phyloP scores from a whole-genome alignment of 768 basidiomycete genomes.

The Asterophora lycoperdoides region DNA sequence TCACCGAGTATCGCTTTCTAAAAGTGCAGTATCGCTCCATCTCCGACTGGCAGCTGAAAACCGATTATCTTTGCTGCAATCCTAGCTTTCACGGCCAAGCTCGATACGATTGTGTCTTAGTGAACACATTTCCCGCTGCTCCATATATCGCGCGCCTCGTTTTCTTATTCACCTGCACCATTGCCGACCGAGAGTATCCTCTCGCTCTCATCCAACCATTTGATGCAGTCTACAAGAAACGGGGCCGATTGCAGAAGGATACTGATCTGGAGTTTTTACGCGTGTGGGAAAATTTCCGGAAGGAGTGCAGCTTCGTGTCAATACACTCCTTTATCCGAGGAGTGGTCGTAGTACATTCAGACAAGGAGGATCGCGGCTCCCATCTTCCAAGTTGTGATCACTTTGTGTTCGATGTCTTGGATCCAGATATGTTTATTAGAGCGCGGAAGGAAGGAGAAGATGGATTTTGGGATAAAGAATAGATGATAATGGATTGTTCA shows the following conservation, averaged over 20 bases:
- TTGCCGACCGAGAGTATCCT: too few relatives aligned
- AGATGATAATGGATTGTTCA: too few relatives aligned
- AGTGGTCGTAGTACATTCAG: conserved; percentile 7
- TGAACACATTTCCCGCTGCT: background rate
- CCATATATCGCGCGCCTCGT: conserved; percentile 7
- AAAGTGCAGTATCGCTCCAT: conserved; percentile 24
- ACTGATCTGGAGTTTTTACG: conserved; percentile 8
- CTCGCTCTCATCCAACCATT: too few relatives aligned
- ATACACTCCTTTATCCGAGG: conserved; percentile 6
- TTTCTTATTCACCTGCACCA: too few relatives aligned
- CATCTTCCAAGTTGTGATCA: background rate
- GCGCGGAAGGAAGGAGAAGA: too few relatives aligned
- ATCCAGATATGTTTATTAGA: too few relatives aligned
- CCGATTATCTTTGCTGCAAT: conserved; percentile 28
- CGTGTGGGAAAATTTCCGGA: background rate
- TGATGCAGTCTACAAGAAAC: too few relatives aligned
- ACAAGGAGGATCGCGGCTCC: background rate
- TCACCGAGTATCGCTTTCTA: conserved; percentile 21
- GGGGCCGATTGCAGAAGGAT: conserved; percentile 2
- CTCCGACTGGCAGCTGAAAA: too few relatives aligned
- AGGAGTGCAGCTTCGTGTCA: conserved; percentile 3
- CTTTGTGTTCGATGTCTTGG: too few relatives aligned
- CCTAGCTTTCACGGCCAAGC: conserved; percentile 23
- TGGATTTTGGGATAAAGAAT: too few relatives aligned
- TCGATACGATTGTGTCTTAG: too few relatives aligned